Conservation (phyloP, 352 stramenopile species). For the Pythium rhizo-oryzae region DNA sequence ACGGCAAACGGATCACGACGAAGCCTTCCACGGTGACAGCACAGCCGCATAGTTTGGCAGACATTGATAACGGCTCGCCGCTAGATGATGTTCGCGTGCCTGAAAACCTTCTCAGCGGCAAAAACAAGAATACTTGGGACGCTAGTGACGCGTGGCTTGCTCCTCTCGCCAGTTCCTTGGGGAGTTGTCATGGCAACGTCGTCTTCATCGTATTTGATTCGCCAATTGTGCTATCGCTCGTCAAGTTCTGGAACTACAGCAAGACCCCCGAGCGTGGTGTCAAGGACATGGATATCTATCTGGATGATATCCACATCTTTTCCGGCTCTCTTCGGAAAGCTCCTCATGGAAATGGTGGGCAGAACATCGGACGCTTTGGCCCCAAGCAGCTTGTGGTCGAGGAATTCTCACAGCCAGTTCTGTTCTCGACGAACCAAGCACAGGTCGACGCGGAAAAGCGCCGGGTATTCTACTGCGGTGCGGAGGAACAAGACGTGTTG, state of each 20-base stretch:
- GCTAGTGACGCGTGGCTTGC: constrained; percentile 74
- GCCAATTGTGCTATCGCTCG: constrained; percentile 72
- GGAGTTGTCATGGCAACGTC: constrained; percentile 55
- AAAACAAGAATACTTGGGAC: constrained; percentile 81
- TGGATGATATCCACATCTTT: constrained; percentile 88
- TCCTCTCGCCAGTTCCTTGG: constrained; percentile 70
- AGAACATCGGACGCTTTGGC: constrained; percentile 34
- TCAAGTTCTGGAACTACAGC: constrained; percentile 92
- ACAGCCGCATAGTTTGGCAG: constrained; percentile 57
- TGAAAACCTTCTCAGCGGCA: constrained; percentile 63
- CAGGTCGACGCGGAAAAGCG: constrained; percentile 73
- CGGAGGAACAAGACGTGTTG: constrained; percentile 86
- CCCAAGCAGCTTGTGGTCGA: constrained; percentile 52
- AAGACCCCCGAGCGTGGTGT: constrained; percentile 86
- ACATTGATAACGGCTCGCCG: constrained; percentile 32
- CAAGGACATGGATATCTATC: constrained; percentile 81
- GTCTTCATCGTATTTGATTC: constrained; percentile 76
- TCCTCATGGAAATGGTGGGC: constrained; percentile 27
- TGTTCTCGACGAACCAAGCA: constrained; percentile 74
- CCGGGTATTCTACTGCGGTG: constrained; percentile 68
- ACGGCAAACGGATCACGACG: constrained; percentile 41
- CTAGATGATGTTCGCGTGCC: constrained; percentile 52
- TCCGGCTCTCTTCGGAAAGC: constrained; percentile 63
- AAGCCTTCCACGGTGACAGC: constrained; percentile 49
- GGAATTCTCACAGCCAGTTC: constrained; percentile 78